phyloP scores from a whole-genome alignment of 257 asterid species.

The Paraleonurus japonicus region DNA sequence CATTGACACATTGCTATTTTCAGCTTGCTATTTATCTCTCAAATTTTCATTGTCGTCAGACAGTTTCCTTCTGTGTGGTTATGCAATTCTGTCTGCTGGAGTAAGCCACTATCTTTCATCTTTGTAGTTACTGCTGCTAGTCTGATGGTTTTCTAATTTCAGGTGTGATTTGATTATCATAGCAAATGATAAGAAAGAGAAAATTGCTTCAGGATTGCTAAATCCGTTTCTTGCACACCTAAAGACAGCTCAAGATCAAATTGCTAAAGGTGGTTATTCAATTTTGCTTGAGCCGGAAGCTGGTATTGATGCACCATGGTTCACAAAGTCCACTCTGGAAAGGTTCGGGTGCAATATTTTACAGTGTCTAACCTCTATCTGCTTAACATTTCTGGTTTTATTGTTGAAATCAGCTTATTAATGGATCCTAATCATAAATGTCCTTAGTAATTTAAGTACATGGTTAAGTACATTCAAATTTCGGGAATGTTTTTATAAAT shows the following conservation, averaged over 20 bases:
- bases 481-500: not conserved
- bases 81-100: conserved; percentile 13
- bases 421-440: not conserved
- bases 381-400: not conserved
- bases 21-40: not conserved
- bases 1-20: not conserved
- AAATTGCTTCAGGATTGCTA: conserved; percentile 89
- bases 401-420: conserved; percentile 7
- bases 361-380: conserved; percentile 4
- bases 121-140: conserved; percentile 4
- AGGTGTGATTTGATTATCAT: conserved; percentile 75
- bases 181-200: conserved; percentile 88
- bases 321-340: conserved; percentile 91
- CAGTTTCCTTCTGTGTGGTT: conserved; percentile 10
- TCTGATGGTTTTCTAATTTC: conserved; percentile 22
- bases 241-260: conserved; percentile 85
- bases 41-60: not conserved
- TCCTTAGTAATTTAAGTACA: not conserved
- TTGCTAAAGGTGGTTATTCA: conserved; percentile 89
- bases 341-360: conserved; percentile 52
- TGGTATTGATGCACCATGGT: conserved; percentile 66
- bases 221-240: conserved; percentile 91
- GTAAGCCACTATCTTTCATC: not conserved
- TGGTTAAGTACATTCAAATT: not conserved
- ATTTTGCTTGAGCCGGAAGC: conserved; percentile 69